Conservation (phyloP, 2,329 filamentous ascomycete genomes). For the Orbilia brochopaga region DNA sequence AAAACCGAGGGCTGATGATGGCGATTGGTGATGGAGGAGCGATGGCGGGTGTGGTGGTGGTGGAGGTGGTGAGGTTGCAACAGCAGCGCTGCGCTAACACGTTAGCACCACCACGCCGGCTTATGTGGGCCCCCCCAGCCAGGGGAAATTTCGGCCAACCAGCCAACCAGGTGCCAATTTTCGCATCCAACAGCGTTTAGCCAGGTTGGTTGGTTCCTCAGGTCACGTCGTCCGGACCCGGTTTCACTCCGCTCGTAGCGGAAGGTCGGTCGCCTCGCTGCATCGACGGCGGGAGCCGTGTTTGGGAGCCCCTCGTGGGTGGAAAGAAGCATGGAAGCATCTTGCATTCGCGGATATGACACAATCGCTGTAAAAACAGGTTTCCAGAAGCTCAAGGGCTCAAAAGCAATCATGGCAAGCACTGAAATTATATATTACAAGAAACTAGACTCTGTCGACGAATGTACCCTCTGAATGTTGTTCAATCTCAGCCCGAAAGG, state of each 20-base stretch:
- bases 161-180: constrained; percentile 30
- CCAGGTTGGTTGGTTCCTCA: constrained; percentile 32
- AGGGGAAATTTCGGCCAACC: constrained; percentile 38
- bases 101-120: constrained; percentile 11
- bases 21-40: constrained; percentile 26
- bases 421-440: constrained; percentile 28
- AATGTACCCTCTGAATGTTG: background rate
- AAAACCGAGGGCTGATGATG: constrained; percentile 26
- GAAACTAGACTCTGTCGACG: constrained; percentile 17
- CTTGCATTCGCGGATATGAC: background rate
- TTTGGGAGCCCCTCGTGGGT: background rate
- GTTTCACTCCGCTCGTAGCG: constrained; percentile 28
- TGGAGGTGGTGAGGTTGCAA: constrained; percentile 28
- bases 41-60: constrained; percentile 27
- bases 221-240: background rate
- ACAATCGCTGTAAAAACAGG: background rate
- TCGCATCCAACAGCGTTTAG: constrained; percentile 28
- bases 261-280: constrained; percentile 4
- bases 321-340: background rate
- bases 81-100: constrained; percentile 2
- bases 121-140: constrained; percentile 5
- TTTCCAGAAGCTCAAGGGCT: background rate
- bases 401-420: background rate
- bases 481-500: background rate
- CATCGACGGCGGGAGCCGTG: background rate